These are phyloP conservation scores for Serendipita indica DNA, from an alignment of 768 basidiomycete genomes.

Conservation along the genomic window DNA sequence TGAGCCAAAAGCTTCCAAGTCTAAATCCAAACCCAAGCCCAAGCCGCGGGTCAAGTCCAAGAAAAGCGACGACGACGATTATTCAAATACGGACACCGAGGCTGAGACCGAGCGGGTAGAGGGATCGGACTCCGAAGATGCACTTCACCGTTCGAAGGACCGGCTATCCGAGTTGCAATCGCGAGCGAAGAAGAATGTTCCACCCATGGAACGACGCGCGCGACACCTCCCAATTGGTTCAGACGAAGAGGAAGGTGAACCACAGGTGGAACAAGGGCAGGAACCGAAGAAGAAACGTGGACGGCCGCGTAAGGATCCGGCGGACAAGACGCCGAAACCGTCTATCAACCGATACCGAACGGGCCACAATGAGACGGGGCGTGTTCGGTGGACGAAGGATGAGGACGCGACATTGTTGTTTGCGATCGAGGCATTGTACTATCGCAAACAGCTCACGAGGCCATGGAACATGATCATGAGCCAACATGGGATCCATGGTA, in stretches of 20 bases:
- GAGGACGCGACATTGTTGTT: background rate
- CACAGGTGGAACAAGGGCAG: background rate
- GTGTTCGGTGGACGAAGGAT: background rate
- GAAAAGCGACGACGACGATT: too few relatives aligned
- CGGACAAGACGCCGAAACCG: background rate
- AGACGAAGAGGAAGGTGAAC: background rate
- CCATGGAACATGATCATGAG: background rate
- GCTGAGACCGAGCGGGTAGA: background rate
- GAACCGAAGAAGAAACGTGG: slow-evolving; percentile 1
- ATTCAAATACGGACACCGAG: too few relatives aligned
- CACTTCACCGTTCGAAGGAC: background rate
- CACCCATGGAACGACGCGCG: background rate
- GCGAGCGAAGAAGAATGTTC: background rate
- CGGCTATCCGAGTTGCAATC: background rate
- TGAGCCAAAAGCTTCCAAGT: too few relatives aligned
- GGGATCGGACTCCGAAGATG: background rate
- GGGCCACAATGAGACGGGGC: background rate
- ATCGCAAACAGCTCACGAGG: background rate
- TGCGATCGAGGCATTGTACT: background rate
- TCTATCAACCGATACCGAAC: background rate
- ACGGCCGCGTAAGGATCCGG: background rate
- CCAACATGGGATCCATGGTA: background rate
- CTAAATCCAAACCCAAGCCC: too few relatives aligned
- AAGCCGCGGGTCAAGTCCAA: too few relatives aligned
- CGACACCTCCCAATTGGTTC: background rate